Conservation (phyloP, 2,329 filamentous ascomycete genomes). For the Diaporthe eres region DNA sequence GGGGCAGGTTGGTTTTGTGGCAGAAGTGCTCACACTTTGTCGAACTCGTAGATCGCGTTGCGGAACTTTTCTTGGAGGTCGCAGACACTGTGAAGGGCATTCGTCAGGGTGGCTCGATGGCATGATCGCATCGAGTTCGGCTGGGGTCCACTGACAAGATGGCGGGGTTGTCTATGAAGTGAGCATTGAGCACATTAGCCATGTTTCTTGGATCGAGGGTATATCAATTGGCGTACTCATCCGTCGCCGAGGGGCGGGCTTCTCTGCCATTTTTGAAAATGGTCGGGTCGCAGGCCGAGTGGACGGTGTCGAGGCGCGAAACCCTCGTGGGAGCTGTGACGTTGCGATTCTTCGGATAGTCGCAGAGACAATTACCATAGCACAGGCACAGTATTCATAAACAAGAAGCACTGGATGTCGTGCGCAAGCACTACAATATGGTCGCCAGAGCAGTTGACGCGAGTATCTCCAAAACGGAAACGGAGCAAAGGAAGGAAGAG, state of each 20-base stretch:
- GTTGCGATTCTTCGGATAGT: background rate
- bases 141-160: constrained; percentile 60
- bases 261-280: constrained; percentile 38
- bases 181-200: constrained; percentile 42
- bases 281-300: background rate
- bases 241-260: constrained; percentile 30
- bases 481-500: constrained; percentile 1
- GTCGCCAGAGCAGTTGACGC: background rate
- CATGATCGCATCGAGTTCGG: background rate
- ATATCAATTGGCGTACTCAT: constrained; percentile 32
- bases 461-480: background rate
- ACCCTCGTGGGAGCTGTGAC: too few species aligned
- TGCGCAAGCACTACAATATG: background rate
- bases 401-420: too few species aligned
- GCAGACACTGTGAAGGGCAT: constrained; percentile 76
- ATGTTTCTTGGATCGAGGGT: accelerated
- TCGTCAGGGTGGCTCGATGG: background rate
- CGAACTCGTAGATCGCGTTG: constrained; percentile 84
- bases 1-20: too few species aligned
- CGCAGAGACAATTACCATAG: background rate
- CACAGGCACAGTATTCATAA: background rate
- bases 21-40: constrained; percentile 74
- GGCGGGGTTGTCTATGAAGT: constrained; percentile 59
- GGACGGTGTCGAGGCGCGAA: background rate
- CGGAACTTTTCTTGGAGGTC: constrained; percentile 97